Evolutionary conservation across 306 rosid species (phyloP).

Genomic region (Malus fusca): DNA sequence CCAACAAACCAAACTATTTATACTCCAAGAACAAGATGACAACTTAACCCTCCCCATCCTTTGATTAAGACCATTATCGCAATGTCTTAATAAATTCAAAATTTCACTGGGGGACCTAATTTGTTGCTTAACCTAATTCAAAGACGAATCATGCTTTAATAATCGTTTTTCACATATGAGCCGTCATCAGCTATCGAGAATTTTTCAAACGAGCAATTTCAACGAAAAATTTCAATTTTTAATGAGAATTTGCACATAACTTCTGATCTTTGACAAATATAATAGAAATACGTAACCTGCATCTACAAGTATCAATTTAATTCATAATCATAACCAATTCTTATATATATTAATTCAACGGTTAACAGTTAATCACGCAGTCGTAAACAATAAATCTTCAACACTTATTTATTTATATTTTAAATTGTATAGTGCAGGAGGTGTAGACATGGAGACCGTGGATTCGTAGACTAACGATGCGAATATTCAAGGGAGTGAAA

Average conservation of each 20-base stretch:
- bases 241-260: too few species aligned
- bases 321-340: neutral
- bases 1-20: neutral
- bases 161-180: neutral
- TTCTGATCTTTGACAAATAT: too few species aligned
- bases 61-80: neutral
- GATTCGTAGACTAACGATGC: neutral
- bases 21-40: neutral
- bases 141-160: neutral
- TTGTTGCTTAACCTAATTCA: neutral
- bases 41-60: neutral
- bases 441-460: neutral
- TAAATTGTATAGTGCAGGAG: neutral
- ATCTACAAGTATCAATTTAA: neutral
- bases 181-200: rapidly evolving
- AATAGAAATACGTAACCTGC: neutral
- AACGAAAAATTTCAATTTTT: too few species aligned
- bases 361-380: neutral
- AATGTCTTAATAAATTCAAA: neutral
- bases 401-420: neutral
- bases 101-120: neutral
- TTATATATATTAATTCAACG: neutral
- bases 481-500: neutral
- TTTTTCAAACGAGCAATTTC: too few species aligned
- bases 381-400: neutral